A percentile compares a stretch with the other conserved stretches of the same genome.
These are phyloP conservation scores for Plasmodium reichenowi DNA, from an alignment of 169 alveolate species.

Conservation along the genomic window DNA sequence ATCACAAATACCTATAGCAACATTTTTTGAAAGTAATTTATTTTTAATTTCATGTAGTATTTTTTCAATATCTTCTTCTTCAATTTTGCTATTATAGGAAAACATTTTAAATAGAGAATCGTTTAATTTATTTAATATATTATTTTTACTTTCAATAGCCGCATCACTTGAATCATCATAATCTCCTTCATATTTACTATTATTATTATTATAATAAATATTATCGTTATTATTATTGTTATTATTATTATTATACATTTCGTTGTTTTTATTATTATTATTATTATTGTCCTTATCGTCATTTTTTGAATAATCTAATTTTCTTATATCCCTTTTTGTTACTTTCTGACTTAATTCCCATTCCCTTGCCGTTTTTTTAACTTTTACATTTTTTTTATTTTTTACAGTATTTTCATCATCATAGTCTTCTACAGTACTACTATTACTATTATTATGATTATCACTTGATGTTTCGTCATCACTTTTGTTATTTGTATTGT, in stretches of 20 bases:
- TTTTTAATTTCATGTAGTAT: conserved; percentile 87
- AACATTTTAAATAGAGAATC: conserved; percentile 88
- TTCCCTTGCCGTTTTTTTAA: conserved; percentile 70
- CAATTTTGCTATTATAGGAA: conserved; percentile 87
- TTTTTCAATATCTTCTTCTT: conserved; percentile 90
- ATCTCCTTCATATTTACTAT: conserved; percentile 42
- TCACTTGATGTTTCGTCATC: neutral
- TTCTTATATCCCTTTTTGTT: conserved; percentile 44
- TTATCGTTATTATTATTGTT: too few species aligned
- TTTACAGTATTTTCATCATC: conserved; percentile 6
- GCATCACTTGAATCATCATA: conserved; percentile 62
- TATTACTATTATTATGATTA: conserved; percentile 5
- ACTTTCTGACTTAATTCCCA: conserved; percentile 62
- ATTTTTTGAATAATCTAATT: conserved; percentile 61
- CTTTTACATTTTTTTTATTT: conserved; percentile 32
- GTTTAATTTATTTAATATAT: conserved; percentile 78
- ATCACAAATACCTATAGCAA: conserved; percentile 92
- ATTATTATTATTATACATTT: conserved; percentile 3
- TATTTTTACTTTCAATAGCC: conserved; percentile 29
- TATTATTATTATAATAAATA: neutral
- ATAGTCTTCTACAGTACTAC: neutral
- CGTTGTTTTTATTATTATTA: neutral
- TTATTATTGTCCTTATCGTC: neutral
- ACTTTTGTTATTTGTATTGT: neutral
- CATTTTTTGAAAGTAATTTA: conserved; percentile 91